Base-by-base conservation (phyloP, 768 basidiomycete genomes). In the Amanita inopinata region DNA sequence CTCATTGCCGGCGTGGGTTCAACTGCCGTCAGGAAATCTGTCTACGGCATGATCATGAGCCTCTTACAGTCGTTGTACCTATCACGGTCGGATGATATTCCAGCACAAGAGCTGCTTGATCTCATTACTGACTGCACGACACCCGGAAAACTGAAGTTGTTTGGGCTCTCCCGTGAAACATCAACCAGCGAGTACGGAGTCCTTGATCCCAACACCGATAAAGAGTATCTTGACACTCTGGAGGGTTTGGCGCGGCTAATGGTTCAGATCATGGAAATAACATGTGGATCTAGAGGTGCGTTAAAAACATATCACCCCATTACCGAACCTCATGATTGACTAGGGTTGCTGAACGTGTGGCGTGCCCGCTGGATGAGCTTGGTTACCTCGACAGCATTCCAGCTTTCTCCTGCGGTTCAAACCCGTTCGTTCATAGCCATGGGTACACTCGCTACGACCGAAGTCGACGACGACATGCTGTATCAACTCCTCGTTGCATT, bases 401-500 rank as follows among this genome's bases (percentile, higher is more conserved):
- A 94, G 53, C 73, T 83, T 35, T 88, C 86, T 3, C 83, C 88
- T 0, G 79, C 83, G 2, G 76, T 91, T n/a, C 92, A 94, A 56
- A 78, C 83, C 19, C 79, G 88, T 7, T 85, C 89, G 0, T 94
- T 93, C 58, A 74, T 85, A 23, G 78, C 83, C 2, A 72, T 96
- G 6, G 86, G 86, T 3, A 70, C 74, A n/a, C 70, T 93, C n/a
- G 81, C 87, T 11, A 75, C 75, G 3, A 73, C 82, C 2, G 87
- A 91, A 18, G 84, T 92, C 31, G 92, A 96, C 49, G 92, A 93
- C 48, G 92, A 96, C 56, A 77, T 92, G 50, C 66, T 94, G 40
- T 94, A 93, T 52, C 92, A 96, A 56, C 89, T 94, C 61, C 74
- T 93, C 6, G 84, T 92, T 4, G 88, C 92, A 0, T 80, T 93